These are phyloP conservation scores for Chlorella sorokiniana DNA, from an alignment of 139 green algal species.

Conservation along the genomic window DNA sequence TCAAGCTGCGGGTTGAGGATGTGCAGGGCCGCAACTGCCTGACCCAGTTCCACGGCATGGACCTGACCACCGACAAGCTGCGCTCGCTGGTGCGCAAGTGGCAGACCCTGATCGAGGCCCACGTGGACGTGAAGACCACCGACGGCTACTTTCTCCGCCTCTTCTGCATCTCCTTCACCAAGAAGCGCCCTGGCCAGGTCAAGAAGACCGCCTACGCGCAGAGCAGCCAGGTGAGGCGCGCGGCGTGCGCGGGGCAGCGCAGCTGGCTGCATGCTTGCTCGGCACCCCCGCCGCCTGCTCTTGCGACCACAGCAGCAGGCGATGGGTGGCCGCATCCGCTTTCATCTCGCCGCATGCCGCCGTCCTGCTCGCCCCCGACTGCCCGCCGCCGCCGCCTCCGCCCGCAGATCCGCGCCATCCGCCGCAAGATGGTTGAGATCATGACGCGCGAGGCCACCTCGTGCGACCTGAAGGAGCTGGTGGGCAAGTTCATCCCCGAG, in stretches of 20 bases:
- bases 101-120: conserved; percentile 98
- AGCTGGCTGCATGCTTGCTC: too few relatives aligned
- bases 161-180: conserved; percentile 99
- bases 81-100: conserved; percentile 98
- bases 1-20: conserved; percentile 95
- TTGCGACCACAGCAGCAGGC: too few relatives aligned
- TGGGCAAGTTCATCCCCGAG: conserved; percentile 99
- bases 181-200: conserved; percentile 90
- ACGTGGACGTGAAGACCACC: conserved; percentile 99
- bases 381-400: neutral
- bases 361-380: neutral
- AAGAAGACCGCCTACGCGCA: conserved; percentile 97
- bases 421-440: conserved; percentile 99
- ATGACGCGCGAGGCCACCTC: conserved; percentile 89
- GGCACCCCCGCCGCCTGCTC: too few relatives aligned
- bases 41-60: conserved; percentile 99
- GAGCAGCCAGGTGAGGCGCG: conserved; percentile 64
- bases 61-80: conserved; percentile 99
- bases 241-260: neutral
- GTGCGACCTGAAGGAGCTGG: conserved; percentile 98
- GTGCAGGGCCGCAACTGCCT: conserved; percentile 96
- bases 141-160: conserved; percentile 97
- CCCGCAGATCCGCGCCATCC: conserved; percentile 82
- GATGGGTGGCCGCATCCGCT: too few relatives aligned
- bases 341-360: conserved; percentile 10